Conservation (phyloP, 225 moss, liverwort and hornwort species). For the Lunularia cruciata region DNA sequence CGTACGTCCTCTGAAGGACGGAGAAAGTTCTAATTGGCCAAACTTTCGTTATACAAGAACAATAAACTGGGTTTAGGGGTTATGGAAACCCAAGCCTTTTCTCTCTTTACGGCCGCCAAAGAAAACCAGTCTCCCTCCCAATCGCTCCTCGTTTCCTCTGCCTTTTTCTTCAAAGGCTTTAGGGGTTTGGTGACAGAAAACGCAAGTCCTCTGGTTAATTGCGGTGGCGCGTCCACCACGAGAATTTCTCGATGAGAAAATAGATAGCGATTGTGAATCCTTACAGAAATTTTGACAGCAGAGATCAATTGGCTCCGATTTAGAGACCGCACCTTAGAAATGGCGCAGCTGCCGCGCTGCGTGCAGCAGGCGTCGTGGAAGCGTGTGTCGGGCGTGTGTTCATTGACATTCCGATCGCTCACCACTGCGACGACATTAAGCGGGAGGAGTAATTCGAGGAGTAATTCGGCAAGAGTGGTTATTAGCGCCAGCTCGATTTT, state of each 20-base stretch:
- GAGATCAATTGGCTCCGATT: background rate
- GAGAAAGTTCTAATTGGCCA: no score
- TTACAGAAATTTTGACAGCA: background rate
- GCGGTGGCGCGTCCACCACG: background rate
- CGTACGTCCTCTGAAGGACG: no score
- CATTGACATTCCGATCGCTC: slow-evolving; percentile 7
- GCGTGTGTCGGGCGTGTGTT: slow-evolving; percentile 28
- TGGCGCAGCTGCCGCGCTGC: slow-evolving; percentile 53
- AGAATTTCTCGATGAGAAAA: background rate
- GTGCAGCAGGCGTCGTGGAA: slow-evolving; percentile 47
- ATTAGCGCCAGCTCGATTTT: background rate
- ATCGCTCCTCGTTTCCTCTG: no score
- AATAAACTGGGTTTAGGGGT: slow-evolving; percentile 5
- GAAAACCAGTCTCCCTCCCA: background rate
- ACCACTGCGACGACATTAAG: background rate
- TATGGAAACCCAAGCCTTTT: background rate
- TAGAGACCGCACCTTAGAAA: slow-evolving; percentile 4
- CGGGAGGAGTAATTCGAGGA: background rate
- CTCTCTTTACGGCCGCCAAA: no score
- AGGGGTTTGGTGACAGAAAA: slow-evolving; percentile 4
- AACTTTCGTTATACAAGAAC: no score
- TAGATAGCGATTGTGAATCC: no score
- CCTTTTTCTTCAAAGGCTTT: background rate
- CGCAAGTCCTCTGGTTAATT: background rate
- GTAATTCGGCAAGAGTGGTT: background rate